These are phyloP conservation scores for Hypoxylon sp. DNA, from an alignment of 2,329 filamentous ascomycete genomes.

Conservation along the genomic window DNA sequence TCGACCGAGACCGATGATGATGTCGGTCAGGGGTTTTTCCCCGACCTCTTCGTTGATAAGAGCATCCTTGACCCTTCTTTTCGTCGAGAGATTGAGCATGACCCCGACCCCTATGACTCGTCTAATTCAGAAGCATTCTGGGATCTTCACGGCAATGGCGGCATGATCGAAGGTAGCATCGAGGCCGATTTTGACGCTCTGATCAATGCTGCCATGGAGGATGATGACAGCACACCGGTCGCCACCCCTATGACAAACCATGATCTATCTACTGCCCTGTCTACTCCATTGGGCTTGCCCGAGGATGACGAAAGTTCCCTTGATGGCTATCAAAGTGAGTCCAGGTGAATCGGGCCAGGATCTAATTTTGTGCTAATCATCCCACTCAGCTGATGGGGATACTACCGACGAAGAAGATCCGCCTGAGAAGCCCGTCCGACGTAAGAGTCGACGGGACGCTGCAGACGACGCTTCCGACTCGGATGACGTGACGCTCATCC, in stretches of 20 bases:
- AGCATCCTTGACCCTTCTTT: constrained; percentile 75
- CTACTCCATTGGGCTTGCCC: constrained; percentile 45
- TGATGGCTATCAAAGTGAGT: constrained; percentile 69
- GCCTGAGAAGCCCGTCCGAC: constrained; percentile 57
- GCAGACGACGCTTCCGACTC: constrained; percentile 57
- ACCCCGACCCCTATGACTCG: constrained; percentile 62
- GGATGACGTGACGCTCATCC: constrained; percentile 57
- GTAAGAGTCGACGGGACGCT: constrained; percentile 55
- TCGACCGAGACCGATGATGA: constrained; percentile 70
- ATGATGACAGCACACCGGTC: constrained; percentile 52
- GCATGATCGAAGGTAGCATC: constrained; percentile 45
- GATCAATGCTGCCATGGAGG: constrained; percentile 47
- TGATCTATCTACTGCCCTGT: constrained; percentile 44
- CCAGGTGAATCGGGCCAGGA: constrained; percentile 26
- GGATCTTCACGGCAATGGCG: constrained; percentile 64
- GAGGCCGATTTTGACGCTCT: constrained; percentile 53
- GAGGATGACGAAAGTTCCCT: constrained; percentile 54
- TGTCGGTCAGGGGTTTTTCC: constrained; percentile 69
- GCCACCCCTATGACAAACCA: constrained; percentile 52
- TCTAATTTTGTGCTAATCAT: constrained; percentile 50
- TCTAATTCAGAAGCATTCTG: constrained; percentile 68
- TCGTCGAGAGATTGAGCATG: constrained; percentile 75
- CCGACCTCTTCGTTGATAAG: constrained; percentile 81
- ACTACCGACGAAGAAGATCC: constrained; percentile 67
- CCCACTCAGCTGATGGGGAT: constrained; percentile 62